A percentile compares a stretch with the other conserved stretches of the same genome.
Conservation (phyloP, 106 monocot species). For the Platanthera zijinensis region DNA sequence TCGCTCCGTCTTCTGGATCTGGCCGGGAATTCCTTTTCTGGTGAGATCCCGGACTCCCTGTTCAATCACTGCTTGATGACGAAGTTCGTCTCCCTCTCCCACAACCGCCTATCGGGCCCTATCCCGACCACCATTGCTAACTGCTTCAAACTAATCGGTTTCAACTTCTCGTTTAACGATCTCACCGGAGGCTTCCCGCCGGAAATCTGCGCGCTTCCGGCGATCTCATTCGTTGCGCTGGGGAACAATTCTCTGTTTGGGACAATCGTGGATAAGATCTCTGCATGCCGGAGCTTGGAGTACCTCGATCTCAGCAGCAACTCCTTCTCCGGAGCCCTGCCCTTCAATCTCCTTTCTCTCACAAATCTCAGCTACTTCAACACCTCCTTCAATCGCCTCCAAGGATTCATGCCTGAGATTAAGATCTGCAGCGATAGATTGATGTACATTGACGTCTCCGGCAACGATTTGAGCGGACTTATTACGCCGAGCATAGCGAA, state of each 20-base stretch:
- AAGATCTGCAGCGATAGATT: constrained; percentile 40
- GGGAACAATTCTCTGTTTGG: constrained; percentile 66
- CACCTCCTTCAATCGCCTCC: constrained; percentile 53
- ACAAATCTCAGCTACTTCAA: constrained; percentile 78
- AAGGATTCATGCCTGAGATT: constrained; percentile 40
- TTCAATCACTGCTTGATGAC: constrained; percentile 55
- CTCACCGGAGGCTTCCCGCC: constrained; percentile 65
- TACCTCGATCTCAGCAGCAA: constrained; percentile 74
- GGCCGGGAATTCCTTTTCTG: constrained; percentile 70
- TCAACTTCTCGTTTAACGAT: constrained; percentile 80
- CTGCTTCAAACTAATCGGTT: constrained; percentile 57
- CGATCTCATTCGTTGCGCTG: constrained; percentile 51
- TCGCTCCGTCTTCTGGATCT: constrained; percentile 87
- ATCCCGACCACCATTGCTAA: constrained; percentile 36
- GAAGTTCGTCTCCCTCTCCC: constrained; percentile 71
- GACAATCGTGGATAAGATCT: constrained; percentile 39
- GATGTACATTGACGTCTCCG: constrained; percentile 50
- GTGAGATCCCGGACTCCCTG: constrained; percentile 47
- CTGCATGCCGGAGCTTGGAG: constrained; percentile 45
- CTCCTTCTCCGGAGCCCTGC: constrained; percentile 48
- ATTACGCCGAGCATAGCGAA: constrained; percentile 39
- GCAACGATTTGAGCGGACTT: constrained; percentile 47
- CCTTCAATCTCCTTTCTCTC: constrained; percentile 51
- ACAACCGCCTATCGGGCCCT: constrained; percentile 58
- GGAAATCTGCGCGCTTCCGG: constrained; percentile 57